These are phyloP conservation scores for Coccomyxa subellipsoidea DNA, from an alignment of 163 green algal species.

Conservation along the genomic window DNA sequence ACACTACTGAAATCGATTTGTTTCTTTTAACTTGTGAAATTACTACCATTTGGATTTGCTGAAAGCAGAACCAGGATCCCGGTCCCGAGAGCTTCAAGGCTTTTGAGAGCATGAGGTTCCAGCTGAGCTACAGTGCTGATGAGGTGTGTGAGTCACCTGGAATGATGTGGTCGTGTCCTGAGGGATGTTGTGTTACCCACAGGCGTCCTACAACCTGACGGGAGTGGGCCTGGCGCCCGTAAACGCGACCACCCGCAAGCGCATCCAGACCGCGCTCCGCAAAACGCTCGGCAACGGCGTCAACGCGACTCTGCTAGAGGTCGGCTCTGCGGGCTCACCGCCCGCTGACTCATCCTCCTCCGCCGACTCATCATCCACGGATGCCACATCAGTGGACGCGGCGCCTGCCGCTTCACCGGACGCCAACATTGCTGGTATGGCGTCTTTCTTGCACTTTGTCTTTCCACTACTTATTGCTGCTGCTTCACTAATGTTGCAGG, in stretches of 20 bases:
- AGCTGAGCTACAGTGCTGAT: too few species aligned
- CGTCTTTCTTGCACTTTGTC: not conserved
- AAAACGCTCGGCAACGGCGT: slow-evolving; percentile 5
- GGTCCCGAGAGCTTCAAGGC: too few species aligned
- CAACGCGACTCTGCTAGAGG: not conserved
- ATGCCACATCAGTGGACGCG: not conserved
- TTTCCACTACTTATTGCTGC: not conserved
- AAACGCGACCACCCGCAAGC: not conserved
- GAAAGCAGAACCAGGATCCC: too few species aligned
- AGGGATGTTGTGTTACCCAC: not conserved
- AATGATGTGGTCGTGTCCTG: not conserved
- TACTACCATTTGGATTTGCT: too few species aligned
- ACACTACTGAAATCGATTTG: too few species aligned
- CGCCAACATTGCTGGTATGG: not conserved
- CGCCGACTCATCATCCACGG: not conserved
- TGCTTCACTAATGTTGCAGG: not conserved
- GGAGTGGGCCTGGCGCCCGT: not conserved
- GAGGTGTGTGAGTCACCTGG: too few species aligned
- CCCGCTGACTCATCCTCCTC: not conserved
- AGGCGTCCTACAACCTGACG: slow-evolving; percentile 13
- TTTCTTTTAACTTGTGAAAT: too few species aligned
- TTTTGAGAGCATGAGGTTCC: too few species aligned
- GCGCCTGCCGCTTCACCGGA: not conserved
- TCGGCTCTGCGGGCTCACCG: not conserved
- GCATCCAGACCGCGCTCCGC: not conserved